A percentile compares a stretch with the other conserved stretches of the same genome.
phyloP scores from a whole-genome alignment of 805 yeast species.

The Candida pseudofarinosa region DNA sequence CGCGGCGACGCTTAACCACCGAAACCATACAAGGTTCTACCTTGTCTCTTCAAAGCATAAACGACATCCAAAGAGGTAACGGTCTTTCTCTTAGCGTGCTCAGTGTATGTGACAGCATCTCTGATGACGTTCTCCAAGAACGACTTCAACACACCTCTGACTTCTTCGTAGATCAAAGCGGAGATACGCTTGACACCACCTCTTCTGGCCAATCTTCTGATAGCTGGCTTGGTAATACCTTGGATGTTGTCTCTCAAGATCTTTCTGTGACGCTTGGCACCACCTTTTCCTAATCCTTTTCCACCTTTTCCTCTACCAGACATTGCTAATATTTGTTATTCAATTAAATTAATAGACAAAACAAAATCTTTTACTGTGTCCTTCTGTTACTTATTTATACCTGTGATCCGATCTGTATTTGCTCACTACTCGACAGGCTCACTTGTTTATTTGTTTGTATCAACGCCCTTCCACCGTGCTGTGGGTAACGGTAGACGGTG shows the following conservation, averaged over 20 bases:
- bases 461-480: background rate
- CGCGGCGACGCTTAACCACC: conserved; percentile 70
- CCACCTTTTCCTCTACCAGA: conserved; percentile 99
- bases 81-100: conserved; percentile 99
- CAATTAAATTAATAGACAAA: conserved; percentile 7
- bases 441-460: conserved; percentile 2
- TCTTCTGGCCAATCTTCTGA: conserved; percentile 99
- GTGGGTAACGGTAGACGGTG: background rate
- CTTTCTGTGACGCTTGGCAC: conserved; percentile 99
- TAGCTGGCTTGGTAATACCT: conserved; percentile 99
- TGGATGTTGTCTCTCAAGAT: conserved; percentile 98
- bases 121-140: conserved; percentile 97
- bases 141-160: conserved; percentile 92
- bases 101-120: conserved; percentile 99
- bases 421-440: background rate
- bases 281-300: conserved; percentile 99
- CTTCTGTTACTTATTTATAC: background rate
- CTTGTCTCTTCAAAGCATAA: conserved; percentile 99
- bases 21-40: conserved; percentile 99
- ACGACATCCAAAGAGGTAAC: conserved; percentile 98
- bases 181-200: conserved; percentile 99
- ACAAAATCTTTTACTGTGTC: background rate
- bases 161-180: conserved; percentile 97
- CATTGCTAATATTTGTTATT: conserved; percentile 47
- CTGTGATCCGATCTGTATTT: background rate